Evolutionary conservation across 2,329 filamentous ascomycete species (phyloP).

Genomic region (Cadophora sp.): DNA sequence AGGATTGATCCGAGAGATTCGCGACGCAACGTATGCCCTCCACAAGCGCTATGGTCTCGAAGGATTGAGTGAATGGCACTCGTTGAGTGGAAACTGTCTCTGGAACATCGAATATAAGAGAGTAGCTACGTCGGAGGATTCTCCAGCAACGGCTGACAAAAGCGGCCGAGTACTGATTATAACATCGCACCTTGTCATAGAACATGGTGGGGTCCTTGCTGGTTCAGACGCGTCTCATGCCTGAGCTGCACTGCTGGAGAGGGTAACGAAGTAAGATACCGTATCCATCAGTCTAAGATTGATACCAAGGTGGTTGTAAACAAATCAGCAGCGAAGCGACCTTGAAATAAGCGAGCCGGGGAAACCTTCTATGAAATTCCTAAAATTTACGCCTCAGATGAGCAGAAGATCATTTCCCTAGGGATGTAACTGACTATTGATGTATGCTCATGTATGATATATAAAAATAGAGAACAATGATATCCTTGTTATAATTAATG

Average conservation of each 20-base stretch:
- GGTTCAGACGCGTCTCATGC: too few relatives aligned
- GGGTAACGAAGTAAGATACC: too few relatives aligned
- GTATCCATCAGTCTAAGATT: too few relatives aligned
- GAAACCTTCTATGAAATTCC: too few relatives aligned
- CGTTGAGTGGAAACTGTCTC: neutral
- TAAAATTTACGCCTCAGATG: too few relatives aligned
- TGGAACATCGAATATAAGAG: neutral
- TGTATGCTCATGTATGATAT: too few relatives aligned
- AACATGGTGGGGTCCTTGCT: too few relatives aligned
- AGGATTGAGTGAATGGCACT: neutral
- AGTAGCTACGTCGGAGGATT: neutral
- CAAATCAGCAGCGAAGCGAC: neutral
- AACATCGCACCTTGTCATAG: neutral
- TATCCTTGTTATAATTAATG: too few relatives aligned
- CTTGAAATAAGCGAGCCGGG: neutral
- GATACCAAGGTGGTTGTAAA: neutral
- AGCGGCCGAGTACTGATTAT: neutral
- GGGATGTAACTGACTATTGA: too few relatives aligned
- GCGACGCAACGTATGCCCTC: conserved; percentile 1
- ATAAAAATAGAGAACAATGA: too few relatives aligned
- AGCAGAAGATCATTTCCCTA: too few relatives aligned
- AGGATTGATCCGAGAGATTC: conserved; percentile 23
- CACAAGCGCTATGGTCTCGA: conserved; percentile 17
- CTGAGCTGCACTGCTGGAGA: too few relatives aligned
- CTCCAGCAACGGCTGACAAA: neutral